Percentiles rank a stretch among this genome's conserved stretches.
These are phyloP conservation scores for Neoboletus brunneissimus DNA, from an alignment of 768 basidiomycete species.

Conservation along the genomic window DNA sequence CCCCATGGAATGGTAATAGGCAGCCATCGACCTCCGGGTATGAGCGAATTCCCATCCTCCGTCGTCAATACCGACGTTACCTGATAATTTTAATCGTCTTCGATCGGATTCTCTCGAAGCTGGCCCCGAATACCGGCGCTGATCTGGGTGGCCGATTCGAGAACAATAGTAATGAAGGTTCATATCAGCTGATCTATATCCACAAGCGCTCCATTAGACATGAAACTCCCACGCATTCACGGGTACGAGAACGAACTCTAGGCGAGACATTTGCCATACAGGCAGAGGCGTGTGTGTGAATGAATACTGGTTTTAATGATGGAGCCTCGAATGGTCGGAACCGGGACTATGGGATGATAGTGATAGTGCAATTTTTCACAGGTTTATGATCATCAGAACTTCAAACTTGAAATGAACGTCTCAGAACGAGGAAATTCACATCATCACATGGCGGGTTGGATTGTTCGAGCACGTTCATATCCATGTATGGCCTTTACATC, in stretches of 20 bases:
- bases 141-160: slow-evolving; percentile 4
- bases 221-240: neutral
- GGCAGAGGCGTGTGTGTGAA: neutral
- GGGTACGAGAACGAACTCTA: neutral
- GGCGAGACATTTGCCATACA: neutral
- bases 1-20: slow-evolving; percentile 2
- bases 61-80: neutral
- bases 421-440: slow-evolving; percentile 3
- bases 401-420: slow-evolving; percentile 5
- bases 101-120: neutral
- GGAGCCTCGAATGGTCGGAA: slow-evolving; percentile 2
- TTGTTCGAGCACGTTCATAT: neutral
- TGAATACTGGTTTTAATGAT: neutral
- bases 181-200: neutral
- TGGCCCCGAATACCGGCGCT: slow-evolving; percentile 2
- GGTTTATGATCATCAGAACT: slow-evolving; percentile 1
- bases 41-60: neutral
- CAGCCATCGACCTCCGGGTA: slow-evolving; percentile 10
- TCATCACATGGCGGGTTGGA: neutral
- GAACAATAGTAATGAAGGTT: neutral
- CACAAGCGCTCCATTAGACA: neutral
- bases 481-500: neutral
- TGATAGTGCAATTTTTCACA: neutral
- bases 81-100: neutral
- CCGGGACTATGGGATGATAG: neutral